Evolutionary conservation across 176 grass and related monocot species (phyloP).

Genomic region (Juncus effusus): DNA sequence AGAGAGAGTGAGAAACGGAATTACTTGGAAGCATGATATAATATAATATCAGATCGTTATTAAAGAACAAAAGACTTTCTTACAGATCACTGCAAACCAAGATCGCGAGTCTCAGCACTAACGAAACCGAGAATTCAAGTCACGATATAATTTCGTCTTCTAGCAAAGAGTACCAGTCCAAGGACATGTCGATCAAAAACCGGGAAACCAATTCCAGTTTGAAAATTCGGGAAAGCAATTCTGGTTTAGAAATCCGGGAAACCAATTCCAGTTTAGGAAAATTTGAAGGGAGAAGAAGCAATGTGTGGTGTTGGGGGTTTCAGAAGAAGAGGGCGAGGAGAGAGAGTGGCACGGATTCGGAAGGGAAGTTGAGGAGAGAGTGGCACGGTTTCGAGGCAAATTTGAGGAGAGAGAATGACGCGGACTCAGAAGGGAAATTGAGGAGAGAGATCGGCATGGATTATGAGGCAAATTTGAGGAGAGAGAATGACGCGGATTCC

Average conservation of each 20-base stretch:
- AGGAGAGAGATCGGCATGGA: no score
- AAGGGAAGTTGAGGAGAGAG: conserved; percentile 22
- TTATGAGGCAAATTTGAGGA: no score
- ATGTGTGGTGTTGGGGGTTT: conserved; percentile 46
- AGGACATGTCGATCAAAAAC: background rate
- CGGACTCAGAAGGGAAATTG: no score
- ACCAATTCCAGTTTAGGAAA: conserved; percentile 13
- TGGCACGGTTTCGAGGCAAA: no score
- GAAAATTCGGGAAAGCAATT: conserved; percentile 8
- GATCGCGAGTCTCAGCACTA: conserved; percentile 37
- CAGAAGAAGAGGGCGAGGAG: conserved; percentile 73
- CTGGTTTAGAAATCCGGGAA: conserved; percentile 1
- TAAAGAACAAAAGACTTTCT: conserved; percentile 13
- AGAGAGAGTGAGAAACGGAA: background rate
- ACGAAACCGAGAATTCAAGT: conserved; percentile 37
- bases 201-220: conserved; percentile 6
- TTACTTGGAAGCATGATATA: background rate
- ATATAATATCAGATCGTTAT: background rate
- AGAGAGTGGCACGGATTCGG: conserved; percentile 26
- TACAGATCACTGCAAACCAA: conserved; percentile 74
- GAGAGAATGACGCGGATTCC: no score
- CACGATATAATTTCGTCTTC: conserved; percentile 37
- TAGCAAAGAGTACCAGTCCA: conserved; percentile 29
- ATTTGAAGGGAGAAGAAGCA: background rate
- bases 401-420: no score